A percentile compares a stretch with the other conserved stretches of the same genome.
Evolutionary conservation across 108 stramenopile genomes (phyloP).

Genomic region (Epipyxis sp.): DNA sequence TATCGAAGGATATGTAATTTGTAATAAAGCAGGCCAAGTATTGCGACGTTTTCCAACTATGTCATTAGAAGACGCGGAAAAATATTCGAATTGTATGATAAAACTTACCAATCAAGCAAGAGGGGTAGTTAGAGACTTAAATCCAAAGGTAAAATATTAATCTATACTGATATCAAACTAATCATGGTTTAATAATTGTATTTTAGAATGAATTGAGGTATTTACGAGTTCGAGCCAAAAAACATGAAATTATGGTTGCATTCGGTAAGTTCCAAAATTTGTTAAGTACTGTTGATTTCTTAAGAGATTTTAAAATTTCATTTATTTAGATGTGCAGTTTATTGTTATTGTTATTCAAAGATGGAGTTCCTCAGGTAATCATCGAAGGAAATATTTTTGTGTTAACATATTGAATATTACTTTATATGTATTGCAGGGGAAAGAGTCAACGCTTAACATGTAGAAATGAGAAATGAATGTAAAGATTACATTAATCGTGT

Average conservation of each 20-base stretch:
- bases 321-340: conserved; percentile 54
- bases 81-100: conserved; percentile 63
- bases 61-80: conserved; percentile 62
- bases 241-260: conserved; percentile 69
- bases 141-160: conserved; percentile 53
- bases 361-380: conserved; percentile 59
- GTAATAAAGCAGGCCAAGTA: conserved; percentile 65
- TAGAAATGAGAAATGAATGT: too few relatives aligned
- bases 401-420: too few relatives aligned
- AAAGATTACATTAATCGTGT: too few relatives aligned
- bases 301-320: neutral
- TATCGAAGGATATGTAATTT: conserved; percentile 72
- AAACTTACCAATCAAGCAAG: conserved; percentile 53
- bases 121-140: conserved; percentile 65
- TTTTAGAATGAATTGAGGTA: conserved; percentile 62
- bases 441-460: too few relatives aligned
- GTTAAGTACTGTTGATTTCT: neutral
- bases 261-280: conserved; percentile 32
- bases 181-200: neutral
- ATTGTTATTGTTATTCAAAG: conserved; percentile 66
- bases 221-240: conserved; percentile 63
- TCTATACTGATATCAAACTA: neutral
- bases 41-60: conserved; percentile 63
- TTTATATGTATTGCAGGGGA: too few relatives aligned
- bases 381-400: too few relatives aligned